phyloP scores from a whole-genome alignment of 352 stramenopile species.

The Phytophthora palmivora region DNA sequence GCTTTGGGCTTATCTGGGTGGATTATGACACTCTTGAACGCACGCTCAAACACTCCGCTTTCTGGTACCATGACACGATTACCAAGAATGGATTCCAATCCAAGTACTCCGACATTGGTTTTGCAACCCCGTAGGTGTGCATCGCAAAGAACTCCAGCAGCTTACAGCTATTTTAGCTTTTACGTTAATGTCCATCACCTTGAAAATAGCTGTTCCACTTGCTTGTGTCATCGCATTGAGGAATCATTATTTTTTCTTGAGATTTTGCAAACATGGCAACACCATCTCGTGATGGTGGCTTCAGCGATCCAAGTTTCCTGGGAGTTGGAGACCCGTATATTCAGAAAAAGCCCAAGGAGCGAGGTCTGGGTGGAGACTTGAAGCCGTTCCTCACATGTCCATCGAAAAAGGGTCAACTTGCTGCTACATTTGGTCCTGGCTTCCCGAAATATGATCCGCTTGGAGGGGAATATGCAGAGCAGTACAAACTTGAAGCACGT shows the following conservation, averaged over 20 bases:
- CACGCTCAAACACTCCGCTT: slow-evolving; percentile 63
- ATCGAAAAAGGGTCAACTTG: slow-evolving; percentile 67
- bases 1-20: slow-evolving; percentile 65
- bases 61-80: slow-evolving; percentile 61
- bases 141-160: too few relatives aligned
- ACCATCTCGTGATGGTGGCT: slow-evolving; percentile 71
- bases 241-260: slow-evolving; percentile 7
- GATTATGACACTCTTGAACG: slow-evolving; percentile 68
- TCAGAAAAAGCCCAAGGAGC: slow-evolving; percentile 51
- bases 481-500: slow-evolving; percentile 77
- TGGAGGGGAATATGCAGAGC: slow-evolving; percentile 64
- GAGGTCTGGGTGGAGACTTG: slow-evolving; percentile 57
- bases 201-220: slow-evolving; percentile 30
- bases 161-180: slow-evolving; percentile 34
- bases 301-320: slow-evolving; percentile 78
- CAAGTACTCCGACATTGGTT: slow-evolving; percentile 11
- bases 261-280: slow-evolving; percentile 20
- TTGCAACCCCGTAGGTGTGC: slow-evolving; percentile 13
- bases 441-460: slow-evolving; percentile 73
- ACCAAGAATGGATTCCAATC: slow-evolving; percentile 52
- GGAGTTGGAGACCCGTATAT: slow-evolving; percentile 67
- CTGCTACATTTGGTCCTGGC: slow-evolving; percentile 69
- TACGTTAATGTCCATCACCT: slow-evolving; percentile 7
- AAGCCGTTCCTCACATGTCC: slow-evolving; percentile 83
- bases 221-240: not conserved